phyloP scores from a whole-genome alignment of 2,329 filamentous ascomycete species.

The Fusarium dimerum region DNA sequence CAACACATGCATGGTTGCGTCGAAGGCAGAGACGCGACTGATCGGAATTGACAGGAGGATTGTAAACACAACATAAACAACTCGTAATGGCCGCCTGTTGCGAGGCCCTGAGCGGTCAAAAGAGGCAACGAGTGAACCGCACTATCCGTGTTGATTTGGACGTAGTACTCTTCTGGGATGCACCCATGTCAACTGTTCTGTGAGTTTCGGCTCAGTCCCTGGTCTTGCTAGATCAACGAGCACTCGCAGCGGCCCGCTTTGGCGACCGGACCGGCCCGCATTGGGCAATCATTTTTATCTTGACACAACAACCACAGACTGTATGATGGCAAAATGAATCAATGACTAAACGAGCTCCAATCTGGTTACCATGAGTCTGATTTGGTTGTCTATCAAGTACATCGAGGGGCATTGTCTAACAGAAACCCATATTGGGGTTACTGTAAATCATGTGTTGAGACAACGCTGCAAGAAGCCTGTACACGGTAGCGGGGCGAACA shows the following conservation, averaged over 20 bases:
- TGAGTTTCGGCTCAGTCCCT: slow-evolving; percentile 4
- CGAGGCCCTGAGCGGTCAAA: neutral
- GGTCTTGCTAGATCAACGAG: slow-evolving; percentile 16
- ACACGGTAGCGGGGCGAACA: slow-evolving; percentile 19
- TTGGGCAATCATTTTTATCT: slow-evolving; percentile 15
- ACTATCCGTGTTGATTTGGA: neutral
- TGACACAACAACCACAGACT: slow-evolving; percentile 1
- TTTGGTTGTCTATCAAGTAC: neutral
- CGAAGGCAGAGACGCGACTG: neutral
- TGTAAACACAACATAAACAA: slow-evolving; percentile 8
- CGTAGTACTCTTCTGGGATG: neutral
- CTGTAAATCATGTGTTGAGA: slow-evolving; percentile 37
- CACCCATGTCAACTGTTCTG: slow-evolving; percentile 13
- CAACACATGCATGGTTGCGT: neutral
- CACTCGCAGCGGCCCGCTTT: slow-evolving; percentile 27
- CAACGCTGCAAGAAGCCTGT: slow-evolving; percentile 28
- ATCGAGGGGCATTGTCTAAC: slow-evolving; percentile 1
- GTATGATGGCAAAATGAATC: neutral
- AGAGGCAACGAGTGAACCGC: neutral
- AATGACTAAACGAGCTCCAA: neutral
- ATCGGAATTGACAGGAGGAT: neutral
- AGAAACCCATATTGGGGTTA: slow-evolving; percentile 27
- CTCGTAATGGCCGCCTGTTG: neutral
- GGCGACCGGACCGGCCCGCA: slow-evolving; percentile 29
- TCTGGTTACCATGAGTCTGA: neutral